Percentiles rank a stretch among this genome's conserved stretches.
Conservation (phyloP, 2,329 filamentous ascomycete genomes). For the Fusarium oxysporum region DNA sequence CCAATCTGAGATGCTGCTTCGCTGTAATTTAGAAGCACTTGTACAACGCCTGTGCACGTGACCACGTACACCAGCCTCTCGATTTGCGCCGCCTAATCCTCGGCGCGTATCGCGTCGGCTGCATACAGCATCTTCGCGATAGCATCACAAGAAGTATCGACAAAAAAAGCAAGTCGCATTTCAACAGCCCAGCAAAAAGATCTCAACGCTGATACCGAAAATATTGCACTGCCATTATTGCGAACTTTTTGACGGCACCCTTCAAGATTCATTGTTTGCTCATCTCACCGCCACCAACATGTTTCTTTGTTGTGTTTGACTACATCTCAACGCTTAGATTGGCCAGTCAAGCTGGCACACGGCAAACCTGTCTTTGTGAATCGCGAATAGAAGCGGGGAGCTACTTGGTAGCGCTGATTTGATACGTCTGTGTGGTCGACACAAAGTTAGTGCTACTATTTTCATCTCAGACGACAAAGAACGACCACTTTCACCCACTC, state of each 20-base stretch:
- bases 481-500: not conserved
- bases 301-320: slow-evolving; percentile 43
- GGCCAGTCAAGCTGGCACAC: slow-evolving; percentile 30
- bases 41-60: slow-evolving; percentile 41
- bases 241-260: not conserved
- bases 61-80: slow-evolving; percentile 41
- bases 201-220: not conserved
- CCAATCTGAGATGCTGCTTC: not conserved
- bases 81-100: slow-evolving; percentile 52
- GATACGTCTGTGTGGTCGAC: slow-evolving; percentile 14
- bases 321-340: slow-evolving; percentile 32
- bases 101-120: slow-evolving; percentile 49
- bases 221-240: not conserved
- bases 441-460: slow-evolving; percentile 34
- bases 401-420: not conserved
- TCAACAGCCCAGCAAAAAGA: not conserved
- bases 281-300: slow-evolving; percentile 41
- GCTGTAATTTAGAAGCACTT: not conserved
- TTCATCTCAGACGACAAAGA: slow-evolving; percentile 35
- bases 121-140: slow-evolving; percentile 44
- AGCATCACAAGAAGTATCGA: slow-evolving; percentile 37
- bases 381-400: slow-evolving; percentile 4
- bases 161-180: slow-evolving; percentile 24
- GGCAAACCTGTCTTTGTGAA: slow-evolving; percentile 21
- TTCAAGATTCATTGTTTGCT: slow-evolving; percentile 7